phyloP scores from a whole-genome alignment of 495 filamentous ascomycete species.

The Hypoxylon cercidicola region DNA sequence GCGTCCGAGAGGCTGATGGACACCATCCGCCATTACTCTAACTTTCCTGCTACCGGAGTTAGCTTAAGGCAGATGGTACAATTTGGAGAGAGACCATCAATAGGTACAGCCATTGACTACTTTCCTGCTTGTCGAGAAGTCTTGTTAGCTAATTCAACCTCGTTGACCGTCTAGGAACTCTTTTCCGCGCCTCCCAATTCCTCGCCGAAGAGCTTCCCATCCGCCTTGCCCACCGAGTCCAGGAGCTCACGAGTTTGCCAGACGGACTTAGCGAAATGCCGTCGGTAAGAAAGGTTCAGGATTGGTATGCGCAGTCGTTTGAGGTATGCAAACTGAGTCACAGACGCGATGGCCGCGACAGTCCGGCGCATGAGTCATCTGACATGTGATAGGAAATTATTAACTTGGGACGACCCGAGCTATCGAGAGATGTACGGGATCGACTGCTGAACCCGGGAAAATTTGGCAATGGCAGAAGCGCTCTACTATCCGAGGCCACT shows the following conservation, averaged over 20 bases:
- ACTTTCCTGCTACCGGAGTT: constrained; percentile 96
- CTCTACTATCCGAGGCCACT: constrained; percentile 80
- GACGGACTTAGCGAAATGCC: constrained; percentile 99
- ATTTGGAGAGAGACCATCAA: constrained; percentile 91
- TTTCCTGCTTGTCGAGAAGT: constrained; percentile 28
- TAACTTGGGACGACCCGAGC: constrained; percentile 76
- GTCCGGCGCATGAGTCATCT: constrained; percentile 37
- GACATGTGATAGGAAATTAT: constrained; percentile 82
- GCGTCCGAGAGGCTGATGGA: constrained; percentile 90
- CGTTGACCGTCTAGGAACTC: constrained; percentile 70
- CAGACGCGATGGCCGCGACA: constrained; percentile 1
- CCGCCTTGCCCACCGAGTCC: constrained; percentile 92
- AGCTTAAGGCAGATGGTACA: constrained; percentile 99
- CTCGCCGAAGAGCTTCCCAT: constrained; percentile 98
- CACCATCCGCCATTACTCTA: constrained; percentile 97
- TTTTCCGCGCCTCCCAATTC: constrained; percentile 98
- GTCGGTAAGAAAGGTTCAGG: constrained; percentile 91
- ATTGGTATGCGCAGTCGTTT: constrained; percentile 99
- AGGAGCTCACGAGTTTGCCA: constrained; percentile 90
- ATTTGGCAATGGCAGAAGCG: constrained; percentile 63
- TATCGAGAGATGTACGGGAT: constrained; percentile 80
- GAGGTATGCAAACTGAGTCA: constrained; percentile 70
- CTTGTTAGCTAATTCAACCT: constrained; percentile 40
- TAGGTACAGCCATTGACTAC: constrained; percentile 64
- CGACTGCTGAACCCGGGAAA: constrained; percentile 79